These are phyloP conservation scores for Emericellopsis atlantica DNA, from an alignment of 2,329 filamentous ascomycete genomes.

Conservation along the genomic window DNA sequence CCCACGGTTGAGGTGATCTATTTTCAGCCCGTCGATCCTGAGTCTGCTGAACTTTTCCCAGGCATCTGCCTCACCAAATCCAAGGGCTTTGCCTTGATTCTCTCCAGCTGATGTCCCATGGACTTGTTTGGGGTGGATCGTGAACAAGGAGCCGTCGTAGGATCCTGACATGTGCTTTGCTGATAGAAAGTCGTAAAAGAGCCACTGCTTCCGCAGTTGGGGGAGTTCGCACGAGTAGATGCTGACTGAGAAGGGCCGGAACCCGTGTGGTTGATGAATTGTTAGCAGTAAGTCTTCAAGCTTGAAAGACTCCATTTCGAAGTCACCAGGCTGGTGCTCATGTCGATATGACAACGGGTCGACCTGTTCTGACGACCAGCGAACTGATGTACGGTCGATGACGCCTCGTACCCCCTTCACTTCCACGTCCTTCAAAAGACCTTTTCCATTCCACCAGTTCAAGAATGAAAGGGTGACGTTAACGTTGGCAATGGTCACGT, in stretches of 20 bases:
- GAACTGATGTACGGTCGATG: constrained; percentile 75
- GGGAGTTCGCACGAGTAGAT: constrained; percentile 94
- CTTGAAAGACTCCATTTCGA: constrained; percentile 94
- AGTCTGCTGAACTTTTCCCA: constrained; percentile 97
- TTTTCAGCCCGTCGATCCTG: constrained; percentile 83
- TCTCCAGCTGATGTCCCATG: constrained; percentile 60
- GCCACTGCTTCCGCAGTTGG: constrained; percentile 85
- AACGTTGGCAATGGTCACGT: constrained; percentile 86
- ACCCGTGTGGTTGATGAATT: constrained; percentile 77
- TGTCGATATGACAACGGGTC: constrained; percentile 84
- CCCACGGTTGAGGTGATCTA: constrained; percentile 89
- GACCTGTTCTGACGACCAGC: constrained; percentile 48
- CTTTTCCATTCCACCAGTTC: constrained; percentile 99
- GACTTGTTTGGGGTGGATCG: constrained; percentile 85
- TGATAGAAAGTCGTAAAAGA: constrained; percentile 94
- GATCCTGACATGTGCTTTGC: constrained; percentile 95
- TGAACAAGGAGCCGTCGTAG: constrained; percentile 91
- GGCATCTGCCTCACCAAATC: constrained; percentile 51
- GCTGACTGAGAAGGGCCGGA: constrained; percentile 90
- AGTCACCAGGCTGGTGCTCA: constrained; percentile 81
- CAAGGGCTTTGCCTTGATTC: constrained; percentile 38
- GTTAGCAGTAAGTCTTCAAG: constrained; percentile 88
- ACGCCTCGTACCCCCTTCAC: constrained; percentile 89
- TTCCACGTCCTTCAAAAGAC: constrained; percentile 80
- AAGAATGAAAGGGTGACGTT: constrained; percentile 93